phyloP scores from a whole-genome alignment of 225 moss, liverwort and hornwort species.

The Sphagnum tenellum region DNA sequence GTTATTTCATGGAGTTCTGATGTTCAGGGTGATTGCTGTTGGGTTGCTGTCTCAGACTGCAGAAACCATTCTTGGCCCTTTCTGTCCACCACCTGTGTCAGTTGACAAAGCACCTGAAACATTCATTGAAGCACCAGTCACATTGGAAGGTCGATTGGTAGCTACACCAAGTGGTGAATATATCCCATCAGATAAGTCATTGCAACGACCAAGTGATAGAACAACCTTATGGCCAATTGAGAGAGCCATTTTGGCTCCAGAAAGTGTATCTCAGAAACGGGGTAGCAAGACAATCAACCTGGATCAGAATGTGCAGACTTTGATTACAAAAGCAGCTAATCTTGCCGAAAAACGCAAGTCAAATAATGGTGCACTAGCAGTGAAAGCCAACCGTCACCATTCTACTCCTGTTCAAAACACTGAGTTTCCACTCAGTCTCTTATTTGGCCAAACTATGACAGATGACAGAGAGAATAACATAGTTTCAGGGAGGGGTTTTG shows the following conservation, averaged over 20 bases:
- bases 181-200: conserved; percentile 22
- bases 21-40: no score
- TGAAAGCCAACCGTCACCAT: conserved; percentile 4
- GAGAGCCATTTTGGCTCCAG: not conserved
- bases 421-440: conserved; percentile 60
- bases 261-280: not conserved
- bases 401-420: conserved; percentile 23
- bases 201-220: not conserved
- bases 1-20: no score
- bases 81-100: conserved; percentile 57
- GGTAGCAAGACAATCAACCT: conserved; percentile 5
- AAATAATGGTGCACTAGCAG: no score
- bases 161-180: conserved; percentile 57
- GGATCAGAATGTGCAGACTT: conserved; percentile 21
- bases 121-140: conserved; percentile 22
- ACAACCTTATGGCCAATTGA: not conserved
- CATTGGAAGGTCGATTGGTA: conserved; percentile 47
- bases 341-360: conserved; percentile 3
- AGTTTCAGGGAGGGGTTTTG: not conserved
- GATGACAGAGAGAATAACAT: conserved; percentile 7
- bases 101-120: conserved; percentile 32
- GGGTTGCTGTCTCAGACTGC: conserved; percentile 34
- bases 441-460: conserved; percentile 23
- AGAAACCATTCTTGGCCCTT: conserved; percentile 72
- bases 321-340: conserved; percentile 11